Conservation (phyloP, 768 basidiomycete genomes). For the Naganishia onofrii region DNA sequence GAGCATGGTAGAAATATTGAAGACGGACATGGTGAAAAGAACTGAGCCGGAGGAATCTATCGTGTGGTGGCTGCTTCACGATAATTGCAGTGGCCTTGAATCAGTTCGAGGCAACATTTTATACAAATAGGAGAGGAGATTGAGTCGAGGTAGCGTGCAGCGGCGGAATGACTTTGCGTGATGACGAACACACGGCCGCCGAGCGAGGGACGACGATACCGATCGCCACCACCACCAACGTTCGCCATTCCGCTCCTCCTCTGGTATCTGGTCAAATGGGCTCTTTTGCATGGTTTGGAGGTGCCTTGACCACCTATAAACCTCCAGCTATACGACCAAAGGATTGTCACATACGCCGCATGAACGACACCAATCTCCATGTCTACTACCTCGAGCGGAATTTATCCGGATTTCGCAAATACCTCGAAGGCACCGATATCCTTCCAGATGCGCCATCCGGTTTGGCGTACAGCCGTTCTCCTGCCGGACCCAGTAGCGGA, state of each 20-base stretch:
- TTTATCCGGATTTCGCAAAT: conserved; percentile 31
- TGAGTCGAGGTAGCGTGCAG: no score
- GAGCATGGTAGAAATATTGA: conserved; percentile 20
- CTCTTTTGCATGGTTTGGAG: neutral
- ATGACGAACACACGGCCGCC: neutral
- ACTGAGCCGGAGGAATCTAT: neutral
- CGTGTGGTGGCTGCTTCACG: neutral
- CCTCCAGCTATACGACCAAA: neutral
- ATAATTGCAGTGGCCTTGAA: no score
- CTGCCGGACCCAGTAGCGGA: conserved; percentile 8
- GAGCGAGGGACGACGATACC: neutral
- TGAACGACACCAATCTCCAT: conserved; percentile 32
- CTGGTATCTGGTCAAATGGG: conserved; percentile 7
- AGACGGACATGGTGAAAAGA: neutral
- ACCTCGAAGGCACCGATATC: conserved; percentile 32
- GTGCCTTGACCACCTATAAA: neutral
- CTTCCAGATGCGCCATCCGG: conserved; percentile 19
- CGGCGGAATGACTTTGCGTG: neutral
- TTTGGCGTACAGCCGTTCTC: conserved; percentile 15
- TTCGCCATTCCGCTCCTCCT: neutral
- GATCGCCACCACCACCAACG: neutral
- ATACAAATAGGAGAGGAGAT: no score
- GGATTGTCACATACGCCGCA: conserved; percentile 1
- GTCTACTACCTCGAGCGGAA: conserved; percentile 33
- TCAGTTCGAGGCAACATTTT: no score